Conservation (phyloP, 1,284 basidiomycete species). For the Apiotrichum laibachii region DNA sequence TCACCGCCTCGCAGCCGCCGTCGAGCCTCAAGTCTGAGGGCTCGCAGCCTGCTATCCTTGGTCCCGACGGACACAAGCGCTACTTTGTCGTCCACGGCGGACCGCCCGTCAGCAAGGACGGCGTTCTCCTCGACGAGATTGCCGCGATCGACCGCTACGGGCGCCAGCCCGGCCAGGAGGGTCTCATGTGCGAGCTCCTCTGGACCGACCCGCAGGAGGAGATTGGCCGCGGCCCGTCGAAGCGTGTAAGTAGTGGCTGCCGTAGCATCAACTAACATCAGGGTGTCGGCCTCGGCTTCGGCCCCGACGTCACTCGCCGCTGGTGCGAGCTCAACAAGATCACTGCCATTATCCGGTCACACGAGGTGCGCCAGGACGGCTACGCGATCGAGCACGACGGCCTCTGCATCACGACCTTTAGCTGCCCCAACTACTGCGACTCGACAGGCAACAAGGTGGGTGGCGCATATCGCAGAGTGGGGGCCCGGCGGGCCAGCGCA, state of each 20-base stretch:
- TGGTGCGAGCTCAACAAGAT: constrained; percentile 88
- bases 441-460: constrained; percentile 52
- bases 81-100: constrained; percentile 97
- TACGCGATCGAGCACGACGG: constrained; percentile 60
- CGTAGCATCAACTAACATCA: constrained; percentile 34
- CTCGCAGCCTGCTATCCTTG: constrained; percentile 62
- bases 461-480: constrained; percentile 10
- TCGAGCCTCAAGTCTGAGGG: constrained; percentile 47
- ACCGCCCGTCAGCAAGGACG: constrained; percentile 84
- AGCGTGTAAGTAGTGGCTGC: constrained; percentile 64
- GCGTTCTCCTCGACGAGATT: constrained; percentile 88
- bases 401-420: constrained; percentile 52
- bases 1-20: constrained; percentile 69
- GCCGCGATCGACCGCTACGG: constrained; percentile 82
- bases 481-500: neutral
- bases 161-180: constrained; percentile 88
- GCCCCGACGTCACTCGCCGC: constrained; percentile 81
- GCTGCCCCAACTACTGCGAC: constrained; percentile 52
- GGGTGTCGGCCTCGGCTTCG: constrained; percentile 95
- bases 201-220: constrained; percentile 95
- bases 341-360: constrained; percentile 87
- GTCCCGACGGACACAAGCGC: constrained; percentile 77
- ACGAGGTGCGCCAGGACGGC: constrained; percentile 86
- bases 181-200: constrained; percentile 84
- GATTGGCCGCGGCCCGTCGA: constrained; percentile 91